Evolutionary conservation across 352 stramenopile species (phyloP).

Genomic region (Phytophthora rubi): DNA sequence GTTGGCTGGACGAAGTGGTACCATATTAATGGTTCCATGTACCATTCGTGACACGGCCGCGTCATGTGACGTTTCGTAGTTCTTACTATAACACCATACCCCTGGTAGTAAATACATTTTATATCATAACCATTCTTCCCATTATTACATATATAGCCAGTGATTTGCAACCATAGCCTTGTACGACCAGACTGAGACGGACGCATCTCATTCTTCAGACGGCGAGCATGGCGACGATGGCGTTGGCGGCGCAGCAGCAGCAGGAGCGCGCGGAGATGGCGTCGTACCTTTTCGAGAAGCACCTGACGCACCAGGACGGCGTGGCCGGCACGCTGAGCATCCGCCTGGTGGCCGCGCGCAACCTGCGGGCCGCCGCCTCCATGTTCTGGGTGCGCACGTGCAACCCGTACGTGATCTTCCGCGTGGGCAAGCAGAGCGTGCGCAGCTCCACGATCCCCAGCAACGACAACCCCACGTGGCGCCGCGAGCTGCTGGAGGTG

Average conservation of each 20-base stretch:
- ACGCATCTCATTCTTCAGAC: slow-evolving; percentile 12
- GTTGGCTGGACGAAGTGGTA: slow-evolving; percentile 45
- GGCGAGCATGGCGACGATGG: slow-evolving; percentile 33
- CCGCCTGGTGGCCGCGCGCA: slow-evolving; percentile 71
- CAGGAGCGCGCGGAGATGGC: slow-evolving; percentile 52
- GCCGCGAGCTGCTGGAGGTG: slow-evolving; percentile 73
- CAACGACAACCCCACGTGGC: slow-evolving; percentile 83
- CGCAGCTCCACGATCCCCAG: slow-evolving; percentile 72
- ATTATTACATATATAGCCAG: neutral
- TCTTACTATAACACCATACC: neutral
- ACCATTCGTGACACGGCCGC: slow-evolving; percentile 11
- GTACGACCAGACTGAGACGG: slow-evolving; percentile 5
- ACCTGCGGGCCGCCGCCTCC: slow-evolving; percentile 70
- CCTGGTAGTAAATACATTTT: neutral
- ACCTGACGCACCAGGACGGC: slow-evolving; percentile 75
- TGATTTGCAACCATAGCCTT: neutral
- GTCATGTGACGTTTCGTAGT: slow-evolving; percentile 19
- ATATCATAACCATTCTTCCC: neutral
- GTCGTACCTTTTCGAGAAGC: slow-evolving; percentile 82
- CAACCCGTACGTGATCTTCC: slow-evolving; percentile 88
- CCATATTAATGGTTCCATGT: neutral
- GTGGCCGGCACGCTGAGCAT: slow-evolving; percentile 77
- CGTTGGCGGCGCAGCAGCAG: slow-evolving; percentile 34
- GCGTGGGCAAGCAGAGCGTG: slow-evolving; percentile 68
- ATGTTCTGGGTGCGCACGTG: slow-evolving; percentile 88